These are phyloP conservation scores for Colletotrichum sojae DNA, from an alignment of 2,329 filamentous ascomycete species.

Conservation along the genomic window DNA sequence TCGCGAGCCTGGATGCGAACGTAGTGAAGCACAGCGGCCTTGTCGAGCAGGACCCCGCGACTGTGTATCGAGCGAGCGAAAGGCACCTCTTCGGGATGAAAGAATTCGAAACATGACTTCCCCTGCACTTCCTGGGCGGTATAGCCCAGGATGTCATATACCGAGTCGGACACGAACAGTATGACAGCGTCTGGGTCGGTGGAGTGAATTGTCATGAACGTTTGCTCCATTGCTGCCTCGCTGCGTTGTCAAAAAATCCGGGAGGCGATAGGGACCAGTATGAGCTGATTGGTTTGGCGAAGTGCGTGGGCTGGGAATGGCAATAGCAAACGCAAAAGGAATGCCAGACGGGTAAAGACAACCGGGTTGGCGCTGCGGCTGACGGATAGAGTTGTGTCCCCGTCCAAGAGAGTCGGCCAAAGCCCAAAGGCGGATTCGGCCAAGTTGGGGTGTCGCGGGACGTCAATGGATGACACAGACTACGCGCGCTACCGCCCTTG, in stretches of 20 bases:
- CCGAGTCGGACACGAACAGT: constrained; percentile 86
- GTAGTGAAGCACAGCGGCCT: constrained; percentile 87
- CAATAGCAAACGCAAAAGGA: not conserved
- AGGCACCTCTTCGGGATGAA: constrained; percentile 85
- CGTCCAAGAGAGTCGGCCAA: constrained; percentile 14
- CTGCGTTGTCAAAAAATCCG: not conserved
- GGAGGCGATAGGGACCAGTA: not conserved
- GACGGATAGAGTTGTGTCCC: not conserved
- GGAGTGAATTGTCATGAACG: constrained; percentile 88
- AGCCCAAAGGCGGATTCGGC: not conserved
- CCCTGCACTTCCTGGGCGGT: constrained; percentile 81
- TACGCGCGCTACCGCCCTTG: constrained; percentile 8
- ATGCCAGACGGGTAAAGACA: not conserved
- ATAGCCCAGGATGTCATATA: constrained; percentile 87
- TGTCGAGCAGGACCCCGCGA: constrained; percentile 82
- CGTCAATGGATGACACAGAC: constrained; percentile 10
- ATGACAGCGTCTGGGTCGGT: constrained; percentile 86
- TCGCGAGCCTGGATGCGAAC: constrained; percentile 78
- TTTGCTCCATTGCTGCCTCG: constrained; percentile 77
- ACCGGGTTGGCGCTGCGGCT: not conserved
- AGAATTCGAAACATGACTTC: constrained; percentile 87
- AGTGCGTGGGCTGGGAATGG: not conserved
- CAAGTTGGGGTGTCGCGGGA: constrained; percentile 2
- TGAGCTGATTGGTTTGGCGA: not conserved
- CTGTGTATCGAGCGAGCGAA: constrained; percentile 81